These are phyloP conservation scores for Endoconidiophora laricicola DNA, from an alignment of 2,329 filamentous ascomycete species.

Conservation along the genomic window DNA sequence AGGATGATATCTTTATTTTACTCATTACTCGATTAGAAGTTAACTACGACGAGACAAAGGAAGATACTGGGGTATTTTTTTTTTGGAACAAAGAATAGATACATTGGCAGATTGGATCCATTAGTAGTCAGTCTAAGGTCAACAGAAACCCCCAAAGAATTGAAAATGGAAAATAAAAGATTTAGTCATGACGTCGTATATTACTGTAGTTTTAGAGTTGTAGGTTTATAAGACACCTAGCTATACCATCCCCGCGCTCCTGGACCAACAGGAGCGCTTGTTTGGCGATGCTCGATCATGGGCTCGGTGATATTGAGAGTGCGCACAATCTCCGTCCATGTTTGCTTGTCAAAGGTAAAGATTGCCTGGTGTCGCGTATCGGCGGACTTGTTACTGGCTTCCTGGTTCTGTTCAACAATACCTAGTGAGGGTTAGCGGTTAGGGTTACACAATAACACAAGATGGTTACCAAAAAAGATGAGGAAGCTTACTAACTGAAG, in stretches of 20 bases:
- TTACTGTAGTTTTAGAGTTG: not conserved
- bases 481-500: slow-evolving; percentile 54
- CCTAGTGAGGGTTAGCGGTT: slow-evolving; percentile 16
- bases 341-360: slow-evolving; percentile 69
- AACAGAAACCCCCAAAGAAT: not conserved
- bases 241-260: slow-evolving; percentile 51
- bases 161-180: not conserved
- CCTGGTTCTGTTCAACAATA: slow-evolving; percentile 29
- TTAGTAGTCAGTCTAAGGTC: no score
- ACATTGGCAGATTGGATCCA: not conserved
- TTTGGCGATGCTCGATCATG: slow-evolving; percentile 69
- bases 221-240: slow-evolving; percentile 18
- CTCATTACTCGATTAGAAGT: no score
- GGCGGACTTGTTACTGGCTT: slow-evolving; percentile 23
- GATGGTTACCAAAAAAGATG: not conserved
- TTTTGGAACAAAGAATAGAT: slow-evolving; percentile 1
- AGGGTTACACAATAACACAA: not conserved
- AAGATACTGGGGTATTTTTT: no score
- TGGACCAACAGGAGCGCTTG: slow-evolving; percentile 34
- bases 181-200: not conserved
- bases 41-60: no score
- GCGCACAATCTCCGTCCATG: slow-evolving; percentile 63
- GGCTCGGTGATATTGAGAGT: slow-evolving; percentile 60
- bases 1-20: no score
- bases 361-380: slow-evolving; percentile 69